Conservation (phyloP, 2,329 filamentous ascomycete species). For the Botrytis hyacinthi region DNA sequence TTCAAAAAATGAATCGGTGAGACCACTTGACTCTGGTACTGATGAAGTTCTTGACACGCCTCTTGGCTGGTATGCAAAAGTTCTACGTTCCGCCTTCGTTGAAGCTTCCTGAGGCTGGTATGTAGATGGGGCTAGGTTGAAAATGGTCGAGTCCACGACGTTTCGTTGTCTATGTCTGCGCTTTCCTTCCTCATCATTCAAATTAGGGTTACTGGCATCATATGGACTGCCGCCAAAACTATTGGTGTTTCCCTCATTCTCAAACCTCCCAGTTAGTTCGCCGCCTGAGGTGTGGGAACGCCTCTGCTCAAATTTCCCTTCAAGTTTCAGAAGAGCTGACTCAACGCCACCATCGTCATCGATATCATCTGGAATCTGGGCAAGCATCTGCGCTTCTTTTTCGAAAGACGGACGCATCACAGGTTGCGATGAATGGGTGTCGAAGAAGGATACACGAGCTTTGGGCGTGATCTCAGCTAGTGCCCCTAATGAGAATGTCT, state of each 20-base stretch:
- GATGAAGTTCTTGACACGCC: constrained; percentile 33
- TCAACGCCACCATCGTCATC: constrained; percentile 84
- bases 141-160: constrained; percentile 44
- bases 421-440: constrained; percentile 61
- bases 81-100: constrained; percentile 31
- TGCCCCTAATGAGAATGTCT: constrained; percentile 58
- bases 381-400: constrained; percentile 80
- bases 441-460: constrained; percentile 54
- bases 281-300: constrained; percentile 32
- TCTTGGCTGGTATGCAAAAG: constrained; percentile 34
- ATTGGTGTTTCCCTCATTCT: constrained; percentile 23
- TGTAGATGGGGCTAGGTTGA: constrained; percentile 32
- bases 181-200: constrained; percentile 42
- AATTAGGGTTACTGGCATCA: constrained; percentile 30
- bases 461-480: constrained; percentile 52
- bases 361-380: constrained; percentile 79
- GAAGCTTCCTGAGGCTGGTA: constrained; percentile 29
- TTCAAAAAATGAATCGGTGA: constrained; percentile 72
- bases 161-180: constrained; percentile 48
- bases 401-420: constrained; percentile 77
- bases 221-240: constrained; percentile 34
- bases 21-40: constrained; percentile 55
- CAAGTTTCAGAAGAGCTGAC: constrained; percentile 86
- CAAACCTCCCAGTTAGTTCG: constrained; percentile 21
- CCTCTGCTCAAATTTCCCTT: constrained; percentile 74